Evolutionary conservation across 306 rosid genomes (phyloP), one percentile per base, ranked within the genome.

Genomic region (Lithocarpus polystachyus): DNA sequence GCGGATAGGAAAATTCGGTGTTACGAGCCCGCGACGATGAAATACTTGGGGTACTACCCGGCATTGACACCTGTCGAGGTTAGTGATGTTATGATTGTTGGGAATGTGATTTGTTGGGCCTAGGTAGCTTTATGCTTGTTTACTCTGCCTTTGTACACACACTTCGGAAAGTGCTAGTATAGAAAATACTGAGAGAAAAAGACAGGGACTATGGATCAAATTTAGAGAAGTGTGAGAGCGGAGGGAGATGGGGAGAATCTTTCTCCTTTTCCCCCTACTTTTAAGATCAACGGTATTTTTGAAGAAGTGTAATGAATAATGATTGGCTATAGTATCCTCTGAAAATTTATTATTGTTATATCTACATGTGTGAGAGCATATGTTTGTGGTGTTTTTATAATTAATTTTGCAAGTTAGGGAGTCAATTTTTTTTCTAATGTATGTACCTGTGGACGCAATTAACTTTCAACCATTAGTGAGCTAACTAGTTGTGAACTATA

Each of bases 1-100:
- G 89, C 91, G 0, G 92, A 90, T 53, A 84, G 56, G 74, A 91
- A 86, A 87, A 96, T 95, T 68, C 91, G 84, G 79, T 95, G 99
- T 84, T 95, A 93, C 56, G 99, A 95, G 75, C 99, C 98, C 52
- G 98, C 97, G 31, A 93, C 96, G 22, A 93, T 93, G 99, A 95
- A 95, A 71, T 95, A 95, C 87, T 81, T 95, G 85, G 99, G 99
- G 74, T 90, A 10, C 78, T 80, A 75, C 79, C 87, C 99, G 29
- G 94, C 98, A 23, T 82, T 91, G 84, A 80, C 96, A 2, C 86
- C 87, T 2, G 88, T 72, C 13, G 98, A 90, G 99, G 97, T 95
- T 67, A 48, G 93, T 80, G 69, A 56, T 74, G 52, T 75, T 82
- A 73, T 84, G 52, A 54, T 72, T 79, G 56, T 56, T 73, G 24